Evolutionary conservation across 2,329 filamentous ascomycete species (phyloP).

Genomic region (Hypoxylon sp.): DNA sequence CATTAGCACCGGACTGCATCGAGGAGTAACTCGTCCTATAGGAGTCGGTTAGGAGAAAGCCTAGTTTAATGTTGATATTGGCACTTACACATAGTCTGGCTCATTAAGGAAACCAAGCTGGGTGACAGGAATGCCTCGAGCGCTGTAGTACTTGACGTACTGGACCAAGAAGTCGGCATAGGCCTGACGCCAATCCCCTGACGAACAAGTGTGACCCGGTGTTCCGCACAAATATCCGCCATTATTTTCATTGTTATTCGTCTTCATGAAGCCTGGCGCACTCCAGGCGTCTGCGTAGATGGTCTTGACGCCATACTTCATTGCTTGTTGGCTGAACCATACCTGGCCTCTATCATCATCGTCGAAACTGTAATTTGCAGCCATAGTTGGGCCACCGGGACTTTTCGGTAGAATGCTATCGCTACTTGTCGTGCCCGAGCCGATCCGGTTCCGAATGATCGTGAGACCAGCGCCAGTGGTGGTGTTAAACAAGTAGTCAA

Average conservation of each 20-base stretch:
- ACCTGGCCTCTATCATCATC: constrained; percentile 65
- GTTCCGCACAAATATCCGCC: constrained; percentile 59
- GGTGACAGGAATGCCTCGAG: constrained; percentile 60
- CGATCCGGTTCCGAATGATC: constrained; percentile 66
- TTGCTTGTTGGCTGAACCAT: constrained; percentile 65
- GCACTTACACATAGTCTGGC: constrained; percentile 56
- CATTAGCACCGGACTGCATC: constrained; percentile 55
- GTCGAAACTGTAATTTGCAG: constrained; percentile 63
- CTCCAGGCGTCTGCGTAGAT: constrained; percentile 64
- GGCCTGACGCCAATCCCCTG: constrained; percentile 63
- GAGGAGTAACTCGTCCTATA: constrained; percentile 56
- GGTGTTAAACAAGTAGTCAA: constrained; percentile 63
- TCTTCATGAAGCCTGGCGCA: constrained; percentile 65
- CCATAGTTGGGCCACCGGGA: constrained; percentile 59
- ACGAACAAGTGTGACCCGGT: constrained; percentile 56
- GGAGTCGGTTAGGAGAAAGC: not conserved
- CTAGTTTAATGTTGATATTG: too few species aligned
- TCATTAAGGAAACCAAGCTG: constrained; percentile 66
- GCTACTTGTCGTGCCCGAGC: constrained; percentile 53
- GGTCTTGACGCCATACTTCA: constrained; percentile 56
- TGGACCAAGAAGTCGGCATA: constrained; percentile 65
- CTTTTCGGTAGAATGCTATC: constrained; percentile 61
- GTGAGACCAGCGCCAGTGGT: constrained; percentile 64
- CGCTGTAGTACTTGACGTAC: constrained; percentile 63
- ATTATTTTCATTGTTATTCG: constrained; percentile 50